A percentile compares a stretch with the other conserved stretches of the same genome.
phyloP scores from a whole-genome alignment of 768 basidiomycete genomes.

The Russula earlei region DNA sequence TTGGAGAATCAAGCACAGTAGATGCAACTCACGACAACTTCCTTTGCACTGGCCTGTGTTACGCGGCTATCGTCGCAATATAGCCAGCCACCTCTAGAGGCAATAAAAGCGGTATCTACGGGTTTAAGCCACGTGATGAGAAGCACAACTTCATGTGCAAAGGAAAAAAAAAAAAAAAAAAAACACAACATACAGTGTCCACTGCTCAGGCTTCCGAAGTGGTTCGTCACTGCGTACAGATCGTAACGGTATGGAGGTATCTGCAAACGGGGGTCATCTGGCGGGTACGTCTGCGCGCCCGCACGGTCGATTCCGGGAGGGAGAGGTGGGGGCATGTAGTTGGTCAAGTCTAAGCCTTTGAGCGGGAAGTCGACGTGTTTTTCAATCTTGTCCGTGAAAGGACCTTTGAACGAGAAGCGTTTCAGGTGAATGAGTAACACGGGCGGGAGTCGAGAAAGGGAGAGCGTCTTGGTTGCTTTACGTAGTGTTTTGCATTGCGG shows the following conservation, averaged over 20 bases:
- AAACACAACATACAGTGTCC: constrained; percentile 75
- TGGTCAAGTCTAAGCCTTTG: constrained; percentile 49
- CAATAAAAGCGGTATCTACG: constrained; percentile 86
- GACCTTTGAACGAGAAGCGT: constrained; percentile 83
- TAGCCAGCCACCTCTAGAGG: constrained; percentile 80
- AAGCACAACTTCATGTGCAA: background rate
- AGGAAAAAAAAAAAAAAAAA: background rate
- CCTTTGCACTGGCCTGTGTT: constrained; percentile 57
- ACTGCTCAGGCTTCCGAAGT: constrained; percentile 87
- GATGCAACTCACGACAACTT: constrained; percentile 62
- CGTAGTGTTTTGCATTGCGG: constrained; percentile 87
- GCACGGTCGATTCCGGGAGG: constrained; percentile 51
- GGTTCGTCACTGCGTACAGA: constrained; percentile 91
- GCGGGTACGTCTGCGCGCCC: constrained; percentile 25
- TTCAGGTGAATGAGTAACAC: constrained; percentile 89
- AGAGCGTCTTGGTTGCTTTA: constrained; percentile 76
- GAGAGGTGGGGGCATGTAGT: constrained; percentile 78
- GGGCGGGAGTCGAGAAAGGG: constrained; percentile 87
- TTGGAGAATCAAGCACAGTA: background rate
- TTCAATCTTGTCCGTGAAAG: constrained; percentile 94
- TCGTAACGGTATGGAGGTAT: constrained; percentile 90
- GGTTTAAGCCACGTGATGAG: background rate
- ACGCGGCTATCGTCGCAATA: constrained; percentile 93
- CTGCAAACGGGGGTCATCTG: constrained; percentile 70
- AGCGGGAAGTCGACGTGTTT: constrained; percentile 88